Evolutionary conservation across 192 early-diverging fungal species (phyloP).

Genomic region (Rhizophagus prolifer): DNA sequence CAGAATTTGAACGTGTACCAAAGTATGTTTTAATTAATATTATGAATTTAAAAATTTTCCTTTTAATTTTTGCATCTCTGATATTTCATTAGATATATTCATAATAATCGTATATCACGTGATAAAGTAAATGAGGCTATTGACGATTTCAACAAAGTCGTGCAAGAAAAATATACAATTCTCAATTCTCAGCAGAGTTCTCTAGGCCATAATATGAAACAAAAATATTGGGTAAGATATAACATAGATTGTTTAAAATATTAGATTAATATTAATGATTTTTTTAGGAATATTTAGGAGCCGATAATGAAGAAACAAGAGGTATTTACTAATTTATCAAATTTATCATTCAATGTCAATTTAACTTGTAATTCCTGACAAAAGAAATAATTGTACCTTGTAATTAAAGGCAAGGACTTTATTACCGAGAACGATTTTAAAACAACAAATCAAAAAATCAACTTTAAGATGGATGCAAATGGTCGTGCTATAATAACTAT

Average conservation of each 20-base stretch:
- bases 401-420: slow-evolving; percentile 11
- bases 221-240: slow-evolving; percentile 14
- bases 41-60: background rate
- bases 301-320: slow-evolving; percentile 24
- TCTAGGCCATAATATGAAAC: slow-evolving; percentile 4
- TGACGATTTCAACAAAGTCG: slow-evolving; percentile 22
- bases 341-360: background rate
- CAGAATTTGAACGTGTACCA: slow-evolving; percentile 11
- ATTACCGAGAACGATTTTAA: slow-evolving; percentile 24
- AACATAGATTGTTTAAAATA: background rate
- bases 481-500: slow-evolving; percentile 12
- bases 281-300: slow-evolving; percentile 16
- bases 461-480: slow-evolving; percentile 17
- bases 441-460: slow-evolving; percentile 7
- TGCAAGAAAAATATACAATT: slow-evolving; percentile 15
- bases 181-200: background rate
- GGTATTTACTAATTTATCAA: background rate
- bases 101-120: slow-evolving; percentile 8
- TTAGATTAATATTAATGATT: background rate
- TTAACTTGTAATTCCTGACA: background rate
- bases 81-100: slow-evolving; percentile 10
- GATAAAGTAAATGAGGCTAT: slow-evolving; percentile 28
- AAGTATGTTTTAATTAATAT: slow-evolving; percentile 8
- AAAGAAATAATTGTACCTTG: background rate
- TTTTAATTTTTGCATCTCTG: background rate